Percentiles rank a stretch among this genome's conserved stretches.
Conservation (phyloP, 768 basidiomycete genomes). For the Cystobasidiopsis lactophilus region DNA sequence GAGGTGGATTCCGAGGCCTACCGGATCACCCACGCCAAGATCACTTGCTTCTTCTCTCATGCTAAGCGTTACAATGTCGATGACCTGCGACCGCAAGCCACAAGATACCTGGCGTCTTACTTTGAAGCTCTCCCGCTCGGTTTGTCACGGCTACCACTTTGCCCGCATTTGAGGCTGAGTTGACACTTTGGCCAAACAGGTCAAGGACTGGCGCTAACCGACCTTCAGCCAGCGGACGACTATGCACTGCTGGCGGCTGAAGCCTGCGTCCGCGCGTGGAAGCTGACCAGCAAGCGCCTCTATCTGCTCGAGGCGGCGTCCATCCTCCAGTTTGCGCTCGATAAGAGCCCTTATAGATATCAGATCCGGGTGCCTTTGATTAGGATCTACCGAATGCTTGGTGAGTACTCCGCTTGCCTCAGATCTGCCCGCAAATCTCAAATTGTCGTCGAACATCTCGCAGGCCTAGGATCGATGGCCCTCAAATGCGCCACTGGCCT, state of each 20-base stretch:
- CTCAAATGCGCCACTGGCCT: slow-evolving; percentile 57
- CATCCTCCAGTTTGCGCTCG: slow-evolving; percentile 48
- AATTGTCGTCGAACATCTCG: background rate
- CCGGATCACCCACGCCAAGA: too few species aligned
- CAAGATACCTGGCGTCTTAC: too few species aligned
- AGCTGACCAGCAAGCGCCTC: background rate
- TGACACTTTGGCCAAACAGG: too few species aligned
- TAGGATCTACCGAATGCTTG: slow-evolving; percentile 59
- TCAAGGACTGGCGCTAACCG: slow-evolving; percentile 45
- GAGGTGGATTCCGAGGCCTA: too few species aligned
- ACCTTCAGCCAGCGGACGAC: slow-evolving; percentile 73
- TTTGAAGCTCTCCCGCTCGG: too few species aligned
- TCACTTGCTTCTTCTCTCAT: too few species aligned
- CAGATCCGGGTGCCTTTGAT: slow-evolving; percentile 53
- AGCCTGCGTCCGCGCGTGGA: slow-evolving; percentile 30
- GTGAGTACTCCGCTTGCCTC: slow-evolving; percentile 27
- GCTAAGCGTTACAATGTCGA: too few species aligned
- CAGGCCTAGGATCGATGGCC: slow-evolving; percentile 50
- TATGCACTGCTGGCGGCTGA: slow-evolving; percentile 53
- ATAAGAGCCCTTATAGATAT: slow-evolving; percentile 56
- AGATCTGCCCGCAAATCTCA: too few species aligned
- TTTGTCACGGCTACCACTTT: too few species aligned
- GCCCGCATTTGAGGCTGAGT: too few species aligned
- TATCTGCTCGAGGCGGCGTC: slow-evolving; percentile 43
- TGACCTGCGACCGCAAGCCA: too few species aligned